Conservation (phyloP, 1,284 basidiomycete genomes). For the Phellopilus nigrolimitatus region DNA sequence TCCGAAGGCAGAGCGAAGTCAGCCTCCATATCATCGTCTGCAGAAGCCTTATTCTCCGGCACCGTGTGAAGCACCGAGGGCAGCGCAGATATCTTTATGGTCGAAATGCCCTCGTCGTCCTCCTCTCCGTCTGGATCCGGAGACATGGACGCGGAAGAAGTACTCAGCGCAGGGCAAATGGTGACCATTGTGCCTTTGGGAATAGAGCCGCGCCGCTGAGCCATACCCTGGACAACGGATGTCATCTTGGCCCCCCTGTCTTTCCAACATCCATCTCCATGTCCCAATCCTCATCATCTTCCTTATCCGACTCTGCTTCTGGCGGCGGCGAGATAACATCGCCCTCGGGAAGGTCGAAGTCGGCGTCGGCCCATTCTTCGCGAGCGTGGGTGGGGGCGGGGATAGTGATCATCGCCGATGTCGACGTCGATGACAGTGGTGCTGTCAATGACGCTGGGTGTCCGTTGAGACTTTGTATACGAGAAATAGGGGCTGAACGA, state of each 20-base stretch:
- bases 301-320: conserved; percentile 54
- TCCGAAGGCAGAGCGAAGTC: conserved; percentile 74
- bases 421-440: too few relatives aligned
- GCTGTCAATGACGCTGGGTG: too few relatives aligned
- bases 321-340: conserved; percentile 53
- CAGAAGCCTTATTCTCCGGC: conserved; percentile 28
- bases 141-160: conserved; percentile 26
- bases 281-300: conserved; percentile 69
- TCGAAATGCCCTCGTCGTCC: conserved; percentile 72
- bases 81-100: conserved; percentile 65
- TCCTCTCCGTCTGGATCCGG: conserved; percentile 56
- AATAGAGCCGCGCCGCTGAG: conserved; percentile 27
- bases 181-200: conserved; percentile 56
- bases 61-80: conserved; percentile 33
- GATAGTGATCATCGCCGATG: conserved; percentile 47
- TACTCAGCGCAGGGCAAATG: conserved; percentile 56
- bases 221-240: conserved; percentile 34
- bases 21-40: conserved; percentile 70
- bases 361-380: conserved; percentile 80
- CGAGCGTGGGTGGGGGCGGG: conserved; percentile 53
- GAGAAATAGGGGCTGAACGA: not conserved
- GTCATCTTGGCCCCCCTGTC: conserved; percentile 50
- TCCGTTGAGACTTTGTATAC: too few relatives aligned
- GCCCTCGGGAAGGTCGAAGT: conserved; percentile 77
- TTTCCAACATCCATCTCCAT: conserved; percentile 62